phyloP scores from a whole-genome alignment of 345 rosid genomes.

The Eucalyptus regnans region DNA sequence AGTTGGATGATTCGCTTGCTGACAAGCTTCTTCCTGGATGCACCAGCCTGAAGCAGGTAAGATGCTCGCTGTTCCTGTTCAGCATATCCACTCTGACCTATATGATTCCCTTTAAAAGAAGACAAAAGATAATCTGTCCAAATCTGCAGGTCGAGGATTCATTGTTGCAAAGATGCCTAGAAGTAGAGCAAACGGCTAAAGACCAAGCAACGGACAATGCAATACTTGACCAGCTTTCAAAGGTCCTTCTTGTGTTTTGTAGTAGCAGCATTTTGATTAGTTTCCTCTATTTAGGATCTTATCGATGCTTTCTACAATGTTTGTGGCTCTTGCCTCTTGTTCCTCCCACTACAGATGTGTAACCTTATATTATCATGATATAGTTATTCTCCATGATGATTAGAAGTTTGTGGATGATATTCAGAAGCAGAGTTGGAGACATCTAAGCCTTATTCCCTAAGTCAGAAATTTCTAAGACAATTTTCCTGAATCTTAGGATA shows the following conservation, averaged over 20 bases:
- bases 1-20: constrained; percentile 72
- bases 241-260: constrained; percentile 28
- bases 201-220: constrained; percentile 96
- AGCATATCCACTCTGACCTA: background rate
- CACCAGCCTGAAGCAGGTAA: constrained; percentile 65
- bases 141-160: constrained; percentile 63
- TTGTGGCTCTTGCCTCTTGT: background rate
- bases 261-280: background rate
- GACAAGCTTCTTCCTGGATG: constrained; percentile 80
- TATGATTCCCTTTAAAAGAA: background rate
- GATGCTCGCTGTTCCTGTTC: background rate
- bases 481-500: background rate
- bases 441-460: background rate
- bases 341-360: background rate
- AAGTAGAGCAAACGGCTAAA: constrained; percentile 65
- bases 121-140: background rate
- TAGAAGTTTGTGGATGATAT: background rate
- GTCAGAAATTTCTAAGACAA: background rate
- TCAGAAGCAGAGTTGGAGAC: background rate
- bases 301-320: background rate
- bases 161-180: constrained; percentile 56
- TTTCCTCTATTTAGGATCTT: background rate
- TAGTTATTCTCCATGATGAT: background rate
- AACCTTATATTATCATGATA: background rate
- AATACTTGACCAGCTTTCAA: constrained; percentile 72